phyloP scores from a whole-genome alignment of 768 basidiomycete genomes.

The Lentinula guzmanii region DNA sequence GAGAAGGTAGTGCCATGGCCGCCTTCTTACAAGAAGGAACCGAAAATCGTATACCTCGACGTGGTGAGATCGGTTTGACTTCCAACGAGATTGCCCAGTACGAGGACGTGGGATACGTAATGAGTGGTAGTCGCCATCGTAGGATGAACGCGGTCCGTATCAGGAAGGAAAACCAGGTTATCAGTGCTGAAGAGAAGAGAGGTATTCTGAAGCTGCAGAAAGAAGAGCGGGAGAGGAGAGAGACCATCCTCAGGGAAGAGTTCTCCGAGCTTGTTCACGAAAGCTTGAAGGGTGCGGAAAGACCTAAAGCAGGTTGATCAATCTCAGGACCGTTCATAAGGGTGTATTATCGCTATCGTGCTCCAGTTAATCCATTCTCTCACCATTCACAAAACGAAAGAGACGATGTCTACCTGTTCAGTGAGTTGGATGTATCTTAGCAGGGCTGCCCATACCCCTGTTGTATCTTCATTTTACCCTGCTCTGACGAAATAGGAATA shows the following conservation, averaged over 20 bases:
- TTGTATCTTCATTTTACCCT: not conserved
- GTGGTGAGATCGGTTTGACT: constrained; percentile 96
- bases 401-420: not conserved
- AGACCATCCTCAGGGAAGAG: constrained; percentile 83
- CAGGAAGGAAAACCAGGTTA: constrained; percentile 99
- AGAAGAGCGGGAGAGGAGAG: constrained; percentile 90
- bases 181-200: constrained; percentile 96
- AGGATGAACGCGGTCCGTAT: constrained; percentile 99
- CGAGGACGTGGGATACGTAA: constrained; percentile 92
- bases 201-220: constrained; percentile 91
- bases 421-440: not conserved
- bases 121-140: constrained; percentile 92
- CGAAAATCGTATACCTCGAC: constrained; percentile 86
- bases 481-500: too few species aligned
- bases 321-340: not conserved
- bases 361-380: not conserved
- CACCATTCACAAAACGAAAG: not conserved
- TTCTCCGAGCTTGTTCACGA: constrained; percentile 81
- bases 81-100: constrained; percentile 82
- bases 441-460: too few species aligned
- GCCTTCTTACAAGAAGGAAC: constrained; percentile 87
- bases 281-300: constrained; percentile 49
- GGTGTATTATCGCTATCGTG: not conserved
- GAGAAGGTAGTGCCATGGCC: constrained; percentile 98
- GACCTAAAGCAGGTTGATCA: constrained; percentile 1